phyloP scores from a whole-genome alignment of 371 early-diverging fungal genomes.

The Circinella umbellata region DNA sequence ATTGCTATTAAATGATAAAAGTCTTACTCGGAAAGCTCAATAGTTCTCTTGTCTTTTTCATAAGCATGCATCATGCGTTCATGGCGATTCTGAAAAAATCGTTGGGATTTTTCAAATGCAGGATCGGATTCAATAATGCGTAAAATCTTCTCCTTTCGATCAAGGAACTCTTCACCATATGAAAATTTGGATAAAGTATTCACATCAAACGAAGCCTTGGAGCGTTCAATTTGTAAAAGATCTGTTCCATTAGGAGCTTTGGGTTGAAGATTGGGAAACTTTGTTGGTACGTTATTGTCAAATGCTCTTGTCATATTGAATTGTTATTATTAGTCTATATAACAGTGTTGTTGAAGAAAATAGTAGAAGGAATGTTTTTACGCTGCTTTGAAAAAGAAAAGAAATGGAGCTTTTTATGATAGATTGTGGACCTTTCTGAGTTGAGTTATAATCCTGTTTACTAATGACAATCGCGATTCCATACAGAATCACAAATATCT shows the following conservation, averaged over 20 bases:
- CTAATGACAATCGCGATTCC: too few species aligned
- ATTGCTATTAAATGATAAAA: too few species aligned
- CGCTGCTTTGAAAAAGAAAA: too few species aligned
- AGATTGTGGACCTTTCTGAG: too few species aligned
- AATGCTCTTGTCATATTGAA: neutral
- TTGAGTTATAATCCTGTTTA: too few species aligned
- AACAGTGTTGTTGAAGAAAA: too few species aligned
- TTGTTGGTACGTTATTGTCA: conserved; percentile 40
- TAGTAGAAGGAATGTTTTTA: too few species aligned
- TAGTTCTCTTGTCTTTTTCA: conserved; percentile 54
- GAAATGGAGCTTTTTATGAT: too few species aligned
- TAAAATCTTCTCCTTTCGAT: conserved; percentile 49
- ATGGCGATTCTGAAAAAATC: conserved; percentile 57
- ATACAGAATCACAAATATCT: too few species aligned
- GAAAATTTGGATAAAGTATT: conserved; percentile 53
- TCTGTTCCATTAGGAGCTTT: conserved; percentile 60
- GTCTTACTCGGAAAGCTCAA: conserved; percentile 46
- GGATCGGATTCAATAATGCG: conserved; percentile 58
- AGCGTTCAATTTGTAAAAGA: conserved; percentile 59
- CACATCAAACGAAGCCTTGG: conserved; percentile 55
- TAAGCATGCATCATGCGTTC: conserved; percentile 50
- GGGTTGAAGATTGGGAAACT: conserved; percentile 55
- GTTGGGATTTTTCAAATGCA: conserved; percentile 58
- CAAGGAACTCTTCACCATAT: conserved; percentile 55
- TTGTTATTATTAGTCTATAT: too few species aligned